phyloP scores from a whole-genome alignment of 1,284 basidiomycete genomes.

The Rugosomyces carneus region DNA sequence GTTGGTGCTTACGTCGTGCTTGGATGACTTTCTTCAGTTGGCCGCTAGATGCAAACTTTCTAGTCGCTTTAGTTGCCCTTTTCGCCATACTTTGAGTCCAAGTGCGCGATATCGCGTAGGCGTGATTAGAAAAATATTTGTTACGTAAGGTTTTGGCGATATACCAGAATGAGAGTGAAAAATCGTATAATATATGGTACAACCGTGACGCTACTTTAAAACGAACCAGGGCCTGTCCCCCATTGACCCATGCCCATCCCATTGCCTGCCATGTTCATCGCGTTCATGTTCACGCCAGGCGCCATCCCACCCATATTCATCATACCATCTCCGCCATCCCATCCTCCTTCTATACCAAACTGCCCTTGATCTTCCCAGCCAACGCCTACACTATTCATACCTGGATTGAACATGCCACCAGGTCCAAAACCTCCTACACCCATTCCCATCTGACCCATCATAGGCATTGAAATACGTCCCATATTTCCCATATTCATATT shows the following conservation, averaged over 20 bases:
- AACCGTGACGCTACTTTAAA: too few relatives aligned
- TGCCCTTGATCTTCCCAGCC: constrained; percentile 31
- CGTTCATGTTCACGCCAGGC: constrained; percentile 23
- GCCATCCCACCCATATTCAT: constrained; percentile 22
- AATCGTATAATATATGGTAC: too few relatives aligned
- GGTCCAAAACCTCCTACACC: constrained; percentile 24
- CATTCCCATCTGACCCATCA: constrained; percentile 39
- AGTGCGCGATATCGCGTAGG: background rate
- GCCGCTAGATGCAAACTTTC: constrained; percentile 84
- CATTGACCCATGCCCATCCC: constrained; percentile 28
- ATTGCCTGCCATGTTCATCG: constrained; percentile 19
- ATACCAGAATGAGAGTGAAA: too few relatives aligned
- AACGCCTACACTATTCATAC: constrained; percentile 22
- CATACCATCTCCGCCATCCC: constrained; percentile 27
- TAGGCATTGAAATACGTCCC: constrained; percentile 34
- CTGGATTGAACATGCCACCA: constrained; percentile 21
- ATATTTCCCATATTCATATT: constrained; percentile 22
- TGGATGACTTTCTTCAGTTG: constrained; percentile 83
- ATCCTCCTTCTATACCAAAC: constrained; percentile 28
- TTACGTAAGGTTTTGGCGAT: constrained; percentile 13
- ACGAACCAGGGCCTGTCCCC: constrained; percentile 20
- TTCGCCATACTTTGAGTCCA: constrained; percentile 23
- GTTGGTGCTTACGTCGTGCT: constrained; percentile 70
- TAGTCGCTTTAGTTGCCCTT: constrained; percentile 68
- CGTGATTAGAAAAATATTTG: constrained; percentile 9